Conservation (phyloP, 108 stramenopile genomes). For the Nitzschia putrida region DNA sequence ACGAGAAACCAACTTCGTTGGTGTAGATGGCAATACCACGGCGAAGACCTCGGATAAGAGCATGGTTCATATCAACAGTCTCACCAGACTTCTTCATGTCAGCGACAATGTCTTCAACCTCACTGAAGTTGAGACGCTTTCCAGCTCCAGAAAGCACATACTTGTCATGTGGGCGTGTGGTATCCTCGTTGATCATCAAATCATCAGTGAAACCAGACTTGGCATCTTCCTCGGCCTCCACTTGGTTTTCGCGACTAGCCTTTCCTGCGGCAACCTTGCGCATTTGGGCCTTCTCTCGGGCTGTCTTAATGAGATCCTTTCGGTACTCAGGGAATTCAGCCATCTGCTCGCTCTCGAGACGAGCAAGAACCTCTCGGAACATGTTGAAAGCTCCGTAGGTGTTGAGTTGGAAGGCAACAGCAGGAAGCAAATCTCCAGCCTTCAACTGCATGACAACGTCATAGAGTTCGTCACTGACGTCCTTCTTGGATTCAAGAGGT, state of each 20-base stretch:
- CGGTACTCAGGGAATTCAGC: conserved; percentile 91
- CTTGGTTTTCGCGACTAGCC: conserved; percentile 84
- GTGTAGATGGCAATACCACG: conserved; percentile 99
- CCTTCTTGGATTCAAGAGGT: conserved; percentile 72
- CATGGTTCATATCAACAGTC: conserved; percentile 88
- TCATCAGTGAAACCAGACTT: conserved; percentile 89
- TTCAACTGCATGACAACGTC: conserved; percentile 86
- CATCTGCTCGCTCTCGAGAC: conserved; percentile 90
- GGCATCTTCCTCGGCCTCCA: conserved; percentile 91
- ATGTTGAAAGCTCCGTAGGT: conserved; percentile 96
- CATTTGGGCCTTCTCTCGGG: conserved; percentile 85
- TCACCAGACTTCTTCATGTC: conserved; percentile 94
- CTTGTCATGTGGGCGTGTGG: conserved; percentile 95
- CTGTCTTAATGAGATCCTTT: conserved; percentile 87
- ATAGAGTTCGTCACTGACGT: conserved; percentile 84
- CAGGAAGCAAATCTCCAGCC: conserved; percentile 84
- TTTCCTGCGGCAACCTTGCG: conserved; percentile 90
- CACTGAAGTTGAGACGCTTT: conserved; percentile 87
- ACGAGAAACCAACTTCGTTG: conserved; percentile 95
- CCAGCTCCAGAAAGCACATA: conserved; percentile 91
- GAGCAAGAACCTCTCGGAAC: conserved; percentile 91
- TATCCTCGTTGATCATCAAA: conserved; percentile 87
- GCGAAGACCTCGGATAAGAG: conserved; percentile 95
- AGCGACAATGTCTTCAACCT: conserved; percentile 92
- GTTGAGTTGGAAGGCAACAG: conserved; percentile 97